These are phyloP conservation scores for Tetracladium maxilliforme DNA, from an alignment of 2,329 filamentous ascomycete genomes.

Conservation along the genomic window DNA sequence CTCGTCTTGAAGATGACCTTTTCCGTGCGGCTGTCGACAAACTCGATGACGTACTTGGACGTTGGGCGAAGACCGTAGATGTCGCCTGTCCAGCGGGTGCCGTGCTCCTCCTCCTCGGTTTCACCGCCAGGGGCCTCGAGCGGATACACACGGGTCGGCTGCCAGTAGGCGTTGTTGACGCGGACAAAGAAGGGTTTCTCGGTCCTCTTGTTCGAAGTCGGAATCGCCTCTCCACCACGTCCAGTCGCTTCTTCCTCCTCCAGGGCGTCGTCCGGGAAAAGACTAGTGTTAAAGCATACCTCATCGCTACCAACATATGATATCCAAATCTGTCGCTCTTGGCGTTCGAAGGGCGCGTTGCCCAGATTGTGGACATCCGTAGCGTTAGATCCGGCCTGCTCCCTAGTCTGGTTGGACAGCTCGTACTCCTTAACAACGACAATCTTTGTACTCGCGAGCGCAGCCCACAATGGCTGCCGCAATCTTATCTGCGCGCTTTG, in stretches of 20 bases:
- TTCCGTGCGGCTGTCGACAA: constrained; percentile 27
- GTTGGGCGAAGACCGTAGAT: constrained; percentile 53
- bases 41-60: constrained; percentile 53
- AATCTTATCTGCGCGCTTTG: constrained; percentile 83
- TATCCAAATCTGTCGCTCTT: constrained; percentile 66
- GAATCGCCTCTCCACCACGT: no score
- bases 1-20: constrained; percentile 20
- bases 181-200: constrained; percentile 63
- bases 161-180: constrained; percentile 69
- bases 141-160: constrained; percentile 53
- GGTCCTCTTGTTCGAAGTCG: no score
- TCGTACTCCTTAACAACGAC: constrained; percentile 87
- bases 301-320: constrained; percentile 67
- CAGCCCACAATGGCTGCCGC: constrained; percentile 86
- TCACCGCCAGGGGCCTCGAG: constrained; percentile 19
- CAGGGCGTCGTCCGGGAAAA: constrained; percentile 27
- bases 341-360: constrained; percentile 56
- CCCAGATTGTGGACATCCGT: constrained; percentile 66
- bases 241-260: constrained; percentile 18
- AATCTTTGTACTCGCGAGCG: constrained; percentile 89
- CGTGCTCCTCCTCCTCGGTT: constrained; percentile 57
- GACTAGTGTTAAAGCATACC: constrained; percentile 61
- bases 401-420: constrained; percentile 61
- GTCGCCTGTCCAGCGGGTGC: constrained; percentile 47
- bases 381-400: constrained; percentile 59